These are phyloP conservation scores for Fonticula alba DNA, from an alignment of 78 protist genomes.

Conservation along the genomic window DNA sequence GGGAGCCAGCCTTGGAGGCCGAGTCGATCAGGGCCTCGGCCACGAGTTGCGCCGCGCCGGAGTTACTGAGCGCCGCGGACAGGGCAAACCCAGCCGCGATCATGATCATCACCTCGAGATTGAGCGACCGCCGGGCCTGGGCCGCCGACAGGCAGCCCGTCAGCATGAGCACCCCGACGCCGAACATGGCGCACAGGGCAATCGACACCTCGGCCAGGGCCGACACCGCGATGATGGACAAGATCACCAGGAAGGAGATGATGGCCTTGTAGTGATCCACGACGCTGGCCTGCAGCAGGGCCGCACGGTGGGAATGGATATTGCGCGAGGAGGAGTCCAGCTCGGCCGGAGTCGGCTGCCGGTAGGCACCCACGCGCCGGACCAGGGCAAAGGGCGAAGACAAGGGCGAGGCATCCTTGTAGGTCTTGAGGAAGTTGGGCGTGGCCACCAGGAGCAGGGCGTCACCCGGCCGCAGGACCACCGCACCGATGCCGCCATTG, in stretches of 20 bases:
- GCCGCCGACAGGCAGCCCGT: not conserved
- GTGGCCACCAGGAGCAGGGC: slow-evolving; percentile 6
- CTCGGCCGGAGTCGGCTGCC: too few relatives aligned
- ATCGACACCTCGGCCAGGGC: not conserved
- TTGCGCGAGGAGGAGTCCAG: too few relatives aligned
- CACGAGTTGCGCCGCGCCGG: slow-evolving; percentile 14
- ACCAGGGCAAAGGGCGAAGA: too few relatives aligned
- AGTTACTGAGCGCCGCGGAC: slow-evolving; percentile 1
- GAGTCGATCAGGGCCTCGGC: not conserved
- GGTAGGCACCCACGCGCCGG: not conserved
- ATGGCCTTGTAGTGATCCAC: not conserved
- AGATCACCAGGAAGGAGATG: not conserved
- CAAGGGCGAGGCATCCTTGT: not conserved
- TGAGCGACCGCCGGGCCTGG: not conserved
- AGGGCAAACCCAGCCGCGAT: slow-evolving; percentile 20
- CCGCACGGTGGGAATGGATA: too few relatives aligned
- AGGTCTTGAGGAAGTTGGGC: not conserved
- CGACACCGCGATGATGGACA: not conserved
- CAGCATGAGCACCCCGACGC: not conserved
- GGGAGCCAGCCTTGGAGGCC: not conserved
- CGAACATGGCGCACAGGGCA: not conserved
- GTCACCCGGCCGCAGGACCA: slow-evolving; percentile 3
- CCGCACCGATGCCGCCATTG: not conserved
- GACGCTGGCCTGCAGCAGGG: not conserved
- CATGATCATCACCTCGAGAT: slow-evolving; percentile 4